Percentiles rank a stretch among this genome's conserved stretches.
phyloP scores from a whole-genome alignment of 2,329 filamentous ascomycete species.

The Aspergillus fischeri region DNA sequence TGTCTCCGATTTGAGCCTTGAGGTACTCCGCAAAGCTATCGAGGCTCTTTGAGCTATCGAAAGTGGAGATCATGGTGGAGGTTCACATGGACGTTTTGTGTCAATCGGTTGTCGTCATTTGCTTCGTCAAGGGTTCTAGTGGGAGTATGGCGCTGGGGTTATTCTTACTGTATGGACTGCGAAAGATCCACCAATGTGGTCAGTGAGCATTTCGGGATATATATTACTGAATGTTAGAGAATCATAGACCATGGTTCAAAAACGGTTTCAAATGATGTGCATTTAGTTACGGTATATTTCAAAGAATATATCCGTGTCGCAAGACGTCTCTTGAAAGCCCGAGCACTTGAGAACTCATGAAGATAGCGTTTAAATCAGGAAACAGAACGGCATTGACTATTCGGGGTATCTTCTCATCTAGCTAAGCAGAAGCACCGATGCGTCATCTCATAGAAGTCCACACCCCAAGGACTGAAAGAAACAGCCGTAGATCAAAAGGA shows the following conservation, averaged over 20 bases:
- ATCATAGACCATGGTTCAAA: background rate
- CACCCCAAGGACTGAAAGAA: background rate
- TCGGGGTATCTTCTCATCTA: background rate
- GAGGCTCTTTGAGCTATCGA: conserved; percentile 43
- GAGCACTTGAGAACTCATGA: background rate
- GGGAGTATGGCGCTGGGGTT: background rate
- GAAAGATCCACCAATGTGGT: background rate
- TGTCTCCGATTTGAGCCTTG: conserved; percentile 49
- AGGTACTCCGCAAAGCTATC: conserved; percentile 56
- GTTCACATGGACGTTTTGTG: background rate
- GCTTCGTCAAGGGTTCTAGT: background rate
- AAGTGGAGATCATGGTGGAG: background rate
- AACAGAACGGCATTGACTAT: background rate
- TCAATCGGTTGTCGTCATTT: background rate
- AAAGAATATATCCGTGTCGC: background rate
- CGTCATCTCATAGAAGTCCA: background rate
- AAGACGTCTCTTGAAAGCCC: background rate
- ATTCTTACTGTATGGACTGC: background rate
- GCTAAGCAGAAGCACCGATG: background rate
- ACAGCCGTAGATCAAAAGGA: background rate
- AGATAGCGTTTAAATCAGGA: background rate
- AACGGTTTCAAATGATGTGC: background rate
- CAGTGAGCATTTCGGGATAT: background rate
- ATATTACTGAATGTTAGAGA: background rate
- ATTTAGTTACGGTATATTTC: background rate